Percentiles rank a stretch among this genome's conserved stretches.
Evolutionary conservation across 805 yeast species (phyloP).

Genomic region (Citeromyces matritensis): DNA sequence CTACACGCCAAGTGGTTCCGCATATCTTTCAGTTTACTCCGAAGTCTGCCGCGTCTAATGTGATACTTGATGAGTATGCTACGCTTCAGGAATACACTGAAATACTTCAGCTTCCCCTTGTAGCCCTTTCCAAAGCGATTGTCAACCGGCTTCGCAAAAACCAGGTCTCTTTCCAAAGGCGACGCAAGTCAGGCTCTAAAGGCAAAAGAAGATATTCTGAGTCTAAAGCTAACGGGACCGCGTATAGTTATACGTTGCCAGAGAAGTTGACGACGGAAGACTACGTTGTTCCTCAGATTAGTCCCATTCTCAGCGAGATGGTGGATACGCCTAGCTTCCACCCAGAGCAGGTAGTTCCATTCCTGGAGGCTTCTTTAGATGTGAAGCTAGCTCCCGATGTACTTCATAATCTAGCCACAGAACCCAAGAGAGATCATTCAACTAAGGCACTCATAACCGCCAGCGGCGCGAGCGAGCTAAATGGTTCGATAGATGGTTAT

Average conservation of each 20-base stretch:
- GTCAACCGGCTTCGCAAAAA: neutral
- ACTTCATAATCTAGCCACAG: conserved; percentile 45
- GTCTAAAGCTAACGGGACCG: conserved; percentile 7
- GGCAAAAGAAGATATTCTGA: conserved; percentile 6
- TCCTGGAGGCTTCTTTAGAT: conserved; percentile 57
- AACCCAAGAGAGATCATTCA: conserved; percentile 43
- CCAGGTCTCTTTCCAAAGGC: neutral
- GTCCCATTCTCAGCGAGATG: conserved; percentile 53
- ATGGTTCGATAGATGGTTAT: conserved; percentile 67
- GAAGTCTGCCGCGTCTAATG: conserved; percentile 16
- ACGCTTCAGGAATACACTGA: conserved; percentile 10
- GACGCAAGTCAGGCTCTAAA: conserved; percentile 5
- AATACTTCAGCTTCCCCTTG: conserved; percentile 1
- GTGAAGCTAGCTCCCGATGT: conserved; percentile 43
- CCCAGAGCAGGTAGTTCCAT: conserved; percentile 56
- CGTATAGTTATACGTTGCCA: conserved; percentile 4
- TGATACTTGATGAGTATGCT: conserved; percentile 30
- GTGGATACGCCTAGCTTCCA: conserved; percentile 66
- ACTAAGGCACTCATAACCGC: conserved; percentile 62
- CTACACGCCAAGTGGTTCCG: conserved; percentile 47
- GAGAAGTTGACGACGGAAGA: conserved; percentile 2
- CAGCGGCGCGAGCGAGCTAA: conserved; percentile 65
- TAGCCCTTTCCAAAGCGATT: conserved; percentile 3
- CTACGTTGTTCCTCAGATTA: conserved; percentile 32
- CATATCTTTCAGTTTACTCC: conserved; percentile 42